Conservation (phyloP, 2,329 filamentous ascomycete genomes). For the Sclerotinia sclerotiorum region DNA sequence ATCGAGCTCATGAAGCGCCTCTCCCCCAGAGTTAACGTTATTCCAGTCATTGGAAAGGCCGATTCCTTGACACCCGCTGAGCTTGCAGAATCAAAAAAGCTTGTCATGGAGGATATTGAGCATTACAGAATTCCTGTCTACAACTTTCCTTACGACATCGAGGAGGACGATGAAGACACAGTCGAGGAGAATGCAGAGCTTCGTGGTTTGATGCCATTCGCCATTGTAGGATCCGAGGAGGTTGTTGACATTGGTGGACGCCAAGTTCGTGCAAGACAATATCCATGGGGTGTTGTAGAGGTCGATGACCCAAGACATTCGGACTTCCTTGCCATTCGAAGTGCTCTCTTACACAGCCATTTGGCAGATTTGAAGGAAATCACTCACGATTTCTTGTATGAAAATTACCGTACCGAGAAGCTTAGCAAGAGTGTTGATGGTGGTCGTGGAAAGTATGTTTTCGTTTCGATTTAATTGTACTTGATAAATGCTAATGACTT, state of each 20-base stretch:
- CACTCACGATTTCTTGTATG: conserved; percentile 99
- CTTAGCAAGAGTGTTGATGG: conserved; percentile 98
- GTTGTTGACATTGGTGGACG: conserved; percentile 90
- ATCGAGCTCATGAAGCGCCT: conserved; percentile 99
- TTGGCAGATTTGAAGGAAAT: conserved; percentile 98
- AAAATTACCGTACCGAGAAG: conserved; percentile 99
- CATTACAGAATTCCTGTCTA: conserved; percentile 99
- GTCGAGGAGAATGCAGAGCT: conserved; percentile 99
- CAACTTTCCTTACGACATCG: conserved; percentile 99
- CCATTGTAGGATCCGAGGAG: conserved; percentile 97
- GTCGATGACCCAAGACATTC: conserved; percentile 99
- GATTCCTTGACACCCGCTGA: conserved; percentile 96
- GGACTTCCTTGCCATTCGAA: conserved; percentile 96
- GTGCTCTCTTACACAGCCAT: conserved; percentile 95
- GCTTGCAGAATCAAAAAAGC: conserved; percentile 98
- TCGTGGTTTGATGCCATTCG: conserved; percentile 96
- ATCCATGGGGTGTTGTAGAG: conserved; percentile 98
- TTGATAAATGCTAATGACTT: conserved; percentile 39
- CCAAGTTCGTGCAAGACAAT: conserved; percentile 90
- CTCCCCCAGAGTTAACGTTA: conserved; percentile 96
- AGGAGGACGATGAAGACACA: conserved; percentile 98
- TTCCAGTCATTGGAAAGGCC: conserved; percentile 97
- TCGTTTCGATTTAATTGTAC: conserved; percentile 26
- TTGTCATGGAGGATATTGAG: conserved; percentile 99
- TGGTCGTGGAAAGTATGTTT: conserved; percentile 78